phyloP scores from a whole-genome alignment of 1,284 basidiomycete species.

The Leccinum laetum region DNA sequence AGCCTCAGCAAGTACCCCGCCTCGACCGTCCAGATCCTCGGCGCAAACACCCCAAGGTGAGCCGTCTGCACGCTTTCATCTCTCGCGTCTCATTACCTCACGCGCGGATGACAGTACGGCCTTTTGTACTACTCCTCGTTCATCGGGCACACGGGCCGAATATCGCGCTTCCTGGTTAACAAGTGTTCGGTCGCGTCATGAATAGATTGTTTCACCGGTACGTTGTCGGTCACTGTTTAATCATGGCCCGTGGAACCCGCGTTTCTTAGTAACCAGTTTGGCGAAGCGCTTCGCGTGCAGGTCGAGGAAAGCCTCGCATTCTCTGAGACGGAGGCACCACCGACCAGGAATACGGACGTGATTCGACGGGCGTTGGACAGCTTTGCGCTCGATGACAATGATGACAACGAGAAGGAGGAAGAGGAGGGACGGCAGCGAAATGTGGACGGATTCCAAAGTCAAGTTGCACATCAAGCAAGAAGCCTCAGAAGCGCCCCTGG shows the following conservation, averaged over 20 bases:
- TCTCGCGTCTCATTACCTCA: not conserved
- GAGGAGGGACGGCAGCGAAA: not conserved
- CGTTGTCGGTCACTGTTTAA: conserved; percentile 13
- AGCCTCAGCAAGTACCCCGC: no score
- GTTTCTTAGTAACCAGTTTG: conserved; percentile 73
- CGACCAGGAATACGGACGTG: conserved; percentile 85
- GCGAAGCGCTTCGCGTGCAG: conserved; percentile 90
- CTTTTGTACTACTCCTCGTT: conserved; percentile 94
- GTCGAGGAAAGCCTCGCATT: conserved; percentile 96
- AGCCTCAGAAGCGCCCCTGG: no score
- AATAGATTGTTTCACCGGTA: conserved; percentile 96
- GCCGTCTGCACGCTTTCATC: not conserved
- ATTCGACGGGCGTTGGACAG: conserved; percentile 87
- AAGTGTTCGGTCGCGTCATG: conserved; percentile 98
- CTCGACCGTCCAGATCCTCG: no score
- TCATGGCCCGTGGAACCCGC: not conserved
- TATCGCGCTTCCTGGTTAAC: conserved; percentile 98
- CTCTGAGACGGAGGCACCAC: conserved; percentile 88
- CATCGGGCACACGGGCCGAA: conserved; percentile 98
- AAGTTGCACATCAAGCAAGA: no score
- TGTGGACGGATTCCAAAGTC: conserved; percentile 3
- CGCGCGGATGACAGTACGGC: conserved; percentile 66
- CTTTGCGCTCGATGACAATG: conserved; percentile 74
- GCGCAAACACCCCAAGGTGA: no score
- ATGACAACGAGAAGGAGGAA: conserved; percentile 50